These are phyloP conservation scores for Botrytis cinerea DNA, from an alignment of 2,329 filamentous ascomycete species.

Conservation along the genomic window DNA sequence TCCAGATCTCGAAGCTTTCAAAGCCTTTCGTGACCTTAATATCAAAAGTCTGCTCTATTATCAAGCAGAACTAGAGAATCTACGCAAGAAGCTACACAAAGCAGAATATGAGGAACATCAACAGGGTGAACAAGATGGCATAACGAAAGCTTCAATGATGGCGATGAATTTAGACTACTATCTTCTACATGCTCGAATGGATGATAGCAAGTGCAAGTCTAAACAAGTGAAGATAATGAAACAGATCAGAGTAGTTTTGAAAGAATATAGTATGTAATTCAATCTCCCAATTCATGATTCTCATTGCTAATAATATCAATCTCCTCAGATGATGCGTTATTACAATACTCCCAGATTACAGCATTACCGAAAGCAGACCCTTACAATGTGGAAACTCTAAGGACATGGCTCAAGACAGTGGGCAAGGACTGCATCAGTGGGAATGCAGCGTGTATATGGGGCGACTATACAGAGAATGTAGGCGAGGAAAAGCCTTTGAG, in stretches of 20 bases:
- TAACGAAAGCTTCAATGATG: constrained; percentile 1
- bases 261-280: constrained; percentile 30
- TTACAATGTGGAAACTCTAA: constrained; percentile 25
- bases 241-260: constrained; percentile 27
- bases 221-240: constrained; percentile 25
- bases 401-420: not conserved
- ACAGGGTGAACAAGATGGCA: not conserved
- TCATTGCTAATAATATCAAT: not conserved
- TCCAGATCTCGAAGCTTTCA: constrained; percentile 28
- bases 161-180: not conserved
- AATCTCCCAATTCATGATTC: not conserved
- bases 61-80: constrained; percentile 26
- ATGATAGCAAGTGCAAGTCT: constrained; percentile 4
- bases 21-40: constrained; percentile 28
- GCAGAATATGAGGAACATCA: constrained; percentile 26
- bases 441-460: constrained; percentile 22
- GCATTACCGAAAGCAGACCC: constrained; percentile 27
- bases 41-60: constrained; percentile 33
- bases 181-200: not conserved
- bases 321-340: constrained; percentile 26
- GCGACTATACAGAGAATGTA: not conserved
- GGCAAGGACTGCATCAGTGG: constrained; percentile 13
- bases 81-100: constrained; percentile 25
- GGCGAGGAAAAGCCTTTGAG: constrained; percentile 4
- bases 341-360: constrained; percentile 27